These are phyloP conservation scores for Raphanus sativus DNA, from an alignment of 345 rosid genomes.

Conservation along the genomic window DNA sequence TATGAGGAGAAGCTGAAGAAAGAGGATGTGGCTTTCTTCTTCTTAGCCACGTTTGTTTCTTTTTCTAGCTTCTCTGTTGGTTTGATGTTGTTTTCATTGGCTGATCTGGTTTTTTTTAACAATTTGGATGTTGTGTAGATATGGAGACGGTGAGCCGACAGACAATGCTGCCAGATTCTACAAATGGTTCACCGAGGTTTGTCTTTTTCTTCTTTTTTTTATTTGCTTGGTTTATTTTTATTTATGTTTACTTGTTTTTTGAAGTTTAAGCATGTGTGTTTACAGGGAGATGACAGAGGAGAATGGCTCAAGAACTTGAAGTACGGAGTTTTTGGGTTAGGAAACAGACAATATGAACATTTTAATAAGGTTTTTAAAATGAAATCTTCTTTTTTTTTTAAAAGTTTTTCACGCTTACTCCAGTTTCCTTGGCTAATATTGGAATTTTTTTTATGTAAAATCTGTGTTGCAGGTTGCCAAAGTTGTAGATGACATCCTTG, in stretches of 20 bases:
- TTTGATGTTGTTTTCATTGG: background rate
- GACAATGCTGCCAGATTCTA: slow-evolving; percentile 99
- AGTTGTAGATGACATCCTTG: slow-evolving; percentile 71
- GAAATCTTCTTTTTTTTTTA: background rate
- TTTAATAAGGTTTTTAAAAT: slow-evolving; percentile 47
- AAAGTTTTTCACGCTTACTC: background rate
- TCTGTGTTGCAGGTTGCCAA: slow-evolving; percentile 60
- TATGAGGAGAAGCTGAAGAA: slow-evolving; percentile 90
- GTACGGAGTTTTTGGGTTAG: slow-evolving; percentile 92
- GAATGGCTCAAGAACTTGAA: slow-evolving; percentile 69
- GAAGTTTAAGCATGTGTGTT: slow-evolving; percentile 19
- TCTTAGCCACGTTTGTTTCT: slow-evolving; percentile 87
- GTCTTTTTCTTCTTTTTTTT: background rate
- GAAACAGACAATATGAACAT: slow-evolving; percentile 56
- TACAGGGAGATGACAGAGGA: slow-evolving; percentile 24
- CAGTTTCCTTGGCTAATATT: slow-evolving; percentile 7
- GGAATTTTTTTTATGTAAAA: background rate
- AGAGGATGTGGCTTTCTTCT: slow-evolving; percentile 74
- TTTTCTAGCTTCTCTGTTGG: background rate
- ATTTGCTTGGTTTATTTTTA: background rate
- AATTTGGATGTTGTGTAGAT: slow-evolving; percentile 43
- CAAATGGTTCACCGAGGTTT: slow-evolving; percentile 96
- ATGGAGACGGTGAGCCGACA: slow-evolving; percentile 99
- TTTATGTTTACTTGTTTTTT: slow-evolving; percentile 12
- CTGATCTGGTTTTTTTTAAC: slow-evolving; percentile 22